Evolutionary conservation across 176 grass and related monocot species (phyloP).

Genomic region (Bromus sterilis): DNA sequence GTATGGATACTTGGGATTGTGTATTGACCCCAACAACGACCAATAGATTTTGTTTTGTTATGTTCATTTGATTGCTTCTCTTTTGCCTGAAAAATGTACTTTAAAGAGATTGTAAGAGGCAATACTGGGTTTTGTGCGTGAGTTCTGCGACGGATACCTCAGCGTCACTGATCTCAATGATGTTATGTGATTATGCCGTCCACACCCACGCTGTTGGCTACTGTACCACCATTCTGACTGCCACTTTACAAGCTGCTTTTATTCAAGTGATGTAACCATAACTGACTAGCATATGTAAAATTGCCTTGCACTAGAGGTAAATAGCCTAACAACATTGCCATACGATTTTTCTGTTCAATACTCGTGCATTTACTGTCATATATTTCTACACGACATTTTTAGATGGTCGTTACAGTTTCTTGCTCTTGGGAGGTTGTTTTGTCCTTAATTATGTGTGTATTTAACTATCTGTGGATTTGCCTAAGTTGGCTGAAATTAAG

Average conservation of each 20-base stretch:
- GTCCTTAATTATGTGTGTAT: not conserved
- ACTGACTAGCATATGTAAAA: not conserved
- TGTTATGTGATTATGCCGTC: not conserved
- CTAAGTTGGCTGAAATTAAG: not conserved
- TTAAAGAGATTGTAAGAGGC: not conserved
- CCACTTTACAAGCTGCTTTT: not conserved
- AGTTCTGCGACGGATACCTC: not conserved
- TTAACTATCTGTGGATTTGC: not conserved
- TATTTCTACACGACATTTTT: not conserved
- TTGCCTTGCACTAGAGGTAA: not conserved
- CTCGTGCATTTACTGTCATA: not conserved
- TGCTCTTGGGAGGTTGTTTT: not conserved
- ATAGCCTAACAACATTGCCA: not conserved
- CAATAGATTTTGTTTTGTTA: not conserved
- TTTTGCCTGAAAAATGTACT: not conserved
- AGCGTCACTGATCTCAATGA: not conserved
- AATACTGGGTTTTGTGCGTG: not conserved
- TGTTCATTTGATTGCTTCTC: not conserved
- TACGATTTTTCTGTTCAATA: not conserved
- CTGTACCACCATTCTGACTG: not conserved
- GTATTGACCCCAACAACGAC: conserved; percentile 71
- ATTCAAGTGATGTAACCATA: not conserved
- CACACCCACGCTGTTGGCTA: not conserved
- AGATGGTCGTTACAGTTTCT: not conserved
- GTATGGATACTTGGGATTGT: conserved; percentile 66